Evolutionary conservation across 306 rosid species (phyloP), one percentile per base, ranked within the genome.

Genomic region (Purshia tridentata): DNA sequence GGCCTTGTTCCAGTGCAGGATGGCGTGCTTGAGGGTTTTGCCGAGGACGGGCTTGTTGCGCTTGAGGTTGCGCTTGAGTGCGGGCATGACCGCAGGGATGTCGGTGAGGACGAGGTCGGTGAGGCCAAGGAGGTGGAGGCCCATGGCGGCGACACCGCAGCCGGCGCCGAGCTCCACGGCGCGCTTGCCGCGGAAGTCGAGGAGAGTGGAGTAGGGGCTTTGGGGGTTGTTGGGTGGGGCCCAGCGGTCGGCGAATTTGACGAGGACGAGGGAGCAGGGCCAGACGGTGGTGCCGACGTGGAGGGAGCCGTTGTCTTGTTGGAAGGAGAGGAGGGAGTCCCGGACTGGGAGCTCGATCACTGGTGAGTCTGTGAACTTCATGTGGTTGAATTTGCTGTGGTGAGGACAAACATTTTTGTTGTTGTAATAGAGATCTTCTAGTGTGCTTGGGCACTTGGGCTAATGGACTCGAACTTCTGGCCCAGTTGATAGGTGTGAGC

Each of bases 361-460:
- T 58, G 97, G 97, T 51, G 97, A 93, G 71, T 87, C 96, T 45
- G 89, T 93, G 88, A 93, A 90, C 93, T 88, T 93, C 98, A 93
- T 92, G 3, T 14, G n/a, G n/a, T n/a, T n/a, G n/a, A n/a, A n/a
- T n/a, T n/a, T n/a, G n/a, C n/a, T n/a, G n/a, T n/a, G n/a, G n/a
- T n/a, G n/a, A n/a, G n/a, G n/a, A n/a, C n/a, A n/a, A n/a, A n/a
- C n/a, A n/a, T n/a, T n/a, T n/a, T n/a, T n/a, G n/a, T n/a, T n/a
- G n/a, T n/a, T n/a, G n/a, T n/a, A n/a, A 23, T 23, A 23, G 2
- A 23, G 29, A 23, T 23, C 29, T 23, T 23, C 29, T 23, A 23
- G 29, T 23, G 29, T 23, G 29, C 2, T 23, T 23, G 29, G 29
- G 29, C 29, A 2, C 29, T 23, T 23, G 29, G 29, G 29, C 29